Conservation (phyloP, 1,284 basidiomycete species). For the Microstroma glucosiphilum region DNA sequence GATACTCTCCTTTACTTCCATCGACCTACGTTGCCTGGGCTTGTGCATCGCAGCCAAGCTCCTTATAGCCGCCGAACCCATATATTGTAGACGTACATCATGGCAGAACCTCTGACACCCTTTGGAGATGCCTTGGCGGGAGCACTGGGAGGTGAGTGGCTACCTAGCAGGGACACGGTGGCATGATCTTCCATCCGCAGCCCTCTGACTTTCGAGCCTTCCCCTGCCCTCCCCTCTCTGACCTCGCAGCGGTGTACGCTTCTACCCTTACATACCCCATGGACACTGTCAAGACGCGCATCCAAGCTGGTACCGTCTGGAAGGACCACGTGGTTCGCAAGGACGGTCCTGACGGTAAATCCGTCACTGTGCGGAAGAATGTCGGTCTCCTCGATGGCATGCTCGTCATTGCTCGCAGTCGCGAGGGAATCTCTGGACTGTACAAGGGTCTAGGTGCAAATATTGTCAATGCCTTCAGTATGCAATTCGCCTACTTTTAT, state of each 20-base stretch:
- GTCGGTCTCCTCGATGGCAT: conserved; percentile 43
- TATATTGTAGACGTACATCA: conserved; percentile 1
- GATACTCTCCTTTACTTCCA: too few species aligned
- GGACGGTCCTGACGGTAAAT: conserved; percentile 60
- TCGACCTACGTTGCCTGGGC: too few species aligned
- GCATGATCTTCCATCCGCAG: too few species aligned
- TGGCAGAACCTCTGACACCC: conserved; percentile 64
- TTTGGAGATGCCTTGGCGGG: conserved; percentile 89
- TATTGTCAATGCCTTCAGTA: conserved; percentile 95
- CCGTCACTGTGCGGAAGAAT: conserved; percentile 39
- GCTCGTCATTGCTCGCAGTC: conserved; percentile 36
- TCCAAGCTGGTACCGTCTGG: conserved; percentile 63
- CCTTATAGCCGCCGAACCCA: too few species aligned
- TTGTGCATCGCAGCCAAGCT: too few species aligned
- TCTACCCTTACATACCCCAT: conserved; percentile 78
- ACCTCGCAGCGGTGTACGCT: conserved; percentile 71
- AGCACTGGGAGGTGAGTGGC: conserved; percentile 74
- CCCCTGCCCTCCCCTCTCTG: conserved; percentile 55
- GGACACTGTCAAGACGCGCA: conserved; percentile 92
- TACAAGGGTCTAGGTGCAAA: conserved; percentile 94
- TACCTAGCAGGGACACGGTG: too few species aligned
- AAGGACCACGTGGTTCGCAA: conserved; percentile 42
- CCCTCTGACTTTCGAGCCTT: too few species aligned
- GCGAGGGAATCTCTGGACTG: conserved; percentile 58
- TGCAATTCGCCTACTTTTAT: conserved; percentile 96